Evolutionary conservation across 23 red algal genomes (phyloP).

Genomic region (Pyropia yezoensis): DNA sequence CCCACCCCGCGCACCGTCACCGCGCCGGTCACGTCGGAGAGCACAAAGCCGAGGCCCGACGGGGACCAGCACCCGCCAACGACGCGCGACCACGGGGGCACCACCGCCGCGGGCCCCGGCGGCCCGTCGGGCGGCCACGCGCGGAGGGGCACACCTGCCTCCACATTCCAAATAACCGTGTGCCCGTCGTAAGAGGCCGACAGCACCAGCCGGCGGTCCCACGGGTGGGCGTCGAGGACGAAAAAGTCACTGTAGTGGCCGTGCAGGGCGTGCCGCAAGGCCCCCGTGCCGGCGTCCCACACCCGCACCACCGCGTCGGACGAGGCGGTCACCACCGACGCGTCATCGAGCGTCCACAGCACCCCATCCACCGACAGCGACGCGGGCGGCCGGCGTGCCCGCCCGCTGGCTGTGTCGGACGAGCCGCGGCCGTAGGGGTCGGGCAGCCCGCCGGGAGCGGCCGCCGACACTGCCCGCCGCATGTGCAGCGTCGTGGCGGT

Average conservation of each 20-base stretch:
- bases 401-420: slow-evolving; percentile 42
- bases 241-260: slow-evolving; percentile 51
- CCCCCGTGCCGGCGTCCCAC: slow-evolving; percentile 51
- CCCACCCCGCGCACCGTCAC: slow-evolving; percentile 42
- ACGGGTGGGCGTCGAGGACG: slow-evolving; percentile 63
- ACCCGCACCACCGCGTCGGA: slow-evolving; percentile 65
- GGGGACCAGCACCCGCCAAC: slow-evolving; percentile 66
- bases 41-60: slow-evolving; percentile 52
- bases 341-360: slow-evolving; percentile 65
- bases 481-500: slow-evolving; percentile 50
- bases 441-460: not conserved
- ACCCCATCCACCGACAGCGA: slow-evolving; percentile 49
- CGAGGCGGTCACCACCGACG: slow-evolving; percentile 46
- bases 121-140: slow-evolving; percentile 11
- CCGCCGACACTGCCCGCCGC: slow-evolving; percentile 1
- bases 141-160: slow-evolving; percentile 42
- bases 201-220: slow-evolving; percentile 53
- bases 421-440: slow-evolving; percentile 26
- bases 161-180: slow-evolving; percentile 72
- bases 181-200: slow-evolving; percentile 57
- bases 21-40: slow-evolving; percentile 65
- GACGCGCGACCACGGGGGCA: slow-evolving; percentile 9
- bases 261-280: slow-evolving; percentile 31
- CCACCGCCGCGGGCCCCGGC: not conserved
- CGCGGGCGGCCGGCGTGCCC: slow-evolving; percentile 34